phyloP scores from a whole-genome alignment of 2,329 filamentous ascomycete genomes.

The Fusarium chlamydosporum region DNA sequence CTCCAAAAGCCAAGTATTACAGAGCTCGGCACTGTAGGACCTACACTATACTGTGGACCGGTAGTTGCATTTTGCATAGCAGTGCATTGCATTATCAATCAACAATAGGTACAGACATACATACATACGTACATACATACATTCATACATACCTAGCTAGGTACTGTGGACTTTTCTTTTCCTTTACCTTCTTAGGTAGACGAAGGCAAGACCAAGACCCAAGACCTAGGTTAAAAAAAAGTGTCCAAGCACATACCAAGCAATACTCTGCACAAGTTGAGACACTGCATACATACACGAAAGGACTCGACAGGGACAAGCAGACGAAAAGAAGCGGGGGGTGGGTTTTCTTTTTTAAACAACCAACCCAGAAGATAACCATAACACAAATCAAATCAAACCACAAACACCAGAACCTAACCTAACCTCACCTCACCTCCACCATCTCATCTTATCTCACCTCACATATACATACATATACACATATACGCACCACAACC shows the following conservation, averaged over 20 bases:
- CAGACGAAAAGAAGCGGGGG: slow-evolving; percentile 30
- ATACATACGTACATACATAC: neutral
- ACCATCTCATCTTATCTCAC: neutral
- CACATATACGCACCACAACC: neutral
- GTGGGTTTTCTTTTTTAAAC: slow-evolving; percentile 14
- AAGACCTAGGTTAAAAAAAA: neutral
- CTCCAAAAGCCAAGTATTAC: neutral
- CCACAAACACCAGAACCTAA: slow-evolving; percentile 8
- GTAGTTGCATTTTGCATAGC: slow-evolving; percentile 22
- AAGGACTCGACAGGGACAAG: slow-evolving; percentile 28
- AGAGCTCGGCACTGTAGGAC: slow-evolving; percentile 13
- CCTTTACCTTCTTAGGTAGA: neutral
- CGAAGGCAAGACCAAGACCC: slow-evolving; percentile 1
- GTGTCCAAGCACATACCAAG: slow-evolving; percentile 25
- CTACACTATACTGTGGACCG: slow-evolving; percentile 4
- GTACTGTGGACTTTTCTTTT: neutral
- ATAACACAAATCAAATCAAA: slow-evolving; percentile 2
- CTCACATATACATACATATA: slow-evolving; percentile 1
- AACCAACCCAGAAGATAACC: slow-evolving; percentile 12
- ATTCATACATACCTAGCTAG: neutral
- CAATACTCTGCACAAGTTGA: slow-evolving; percentile 18
- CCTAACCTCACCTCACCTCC: neutral
- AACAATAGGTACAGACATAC: slow-evolving; percentile 1
- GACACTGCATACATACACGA: slow-evolving; percentile 9
- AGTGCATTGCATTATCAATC: neutral